A percentile compares a stretch with the other conserved stretches of the same genome.
phyloP scores from a whole-genome alignment of 129 eudicot genomes.

The Flaveria robusta region DNA sequence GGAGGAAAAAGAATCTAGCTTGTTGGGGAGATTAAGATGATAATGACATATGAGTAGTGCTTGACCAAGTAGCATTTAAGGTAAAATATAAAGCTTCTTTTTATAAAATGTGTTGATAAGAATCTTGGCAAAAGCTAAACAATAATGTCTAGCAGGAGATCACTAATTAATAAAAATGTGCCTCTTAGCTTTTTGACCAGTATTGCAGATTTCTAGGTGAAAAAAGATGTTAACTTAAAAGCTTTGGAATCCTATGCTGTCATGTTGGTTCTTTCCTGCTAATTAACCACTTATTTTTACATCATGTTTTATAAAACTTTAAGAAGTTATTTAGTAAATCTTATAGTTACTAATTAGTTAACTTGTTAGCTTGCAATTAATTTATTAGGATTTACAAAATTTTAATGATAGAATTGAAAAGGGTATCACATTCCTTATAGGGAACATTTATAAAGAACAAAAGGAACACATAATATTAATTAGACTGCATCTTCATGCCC shows the following conservation, averaged over 20 bases:
- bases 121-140: slow-evolving; percentile 87
- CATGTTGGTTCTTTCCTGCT: slow-evolving; percentile 25
- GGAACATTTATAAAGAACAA: slow-evolving; percentile 10
- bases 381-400: not conserved
- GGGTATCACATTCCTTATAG: not conserved
- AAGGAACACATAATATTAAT: slow-evolving; percentile 40
- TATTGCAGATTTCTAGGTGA: slow-evolving; percentile 46
- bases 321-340: not conserved
- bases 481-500: slow-evolving; percentile 38
- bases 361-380: not conserved
- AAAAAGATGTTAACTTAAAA: slow-evolving; percentile 46
- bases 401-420: not conserved
- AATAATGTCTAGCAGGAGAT: slow-evolving; percentile 72
- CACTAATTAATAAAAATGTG: slow-evolving; percentile 52
- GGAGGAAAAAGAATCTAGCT: slow-evolving; percentile 25
- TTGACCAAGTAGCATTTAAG: slow-evolving; percentile 59
- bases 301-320: not conserved
- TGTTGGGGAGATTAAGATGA: slow-evolving; percentile 32
- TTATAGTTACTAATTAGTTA: slow-evolving; percentile 12
- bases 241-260: slow-evolving; percentile 81
- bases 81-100: slow-evolving; percentile 66
- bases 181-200: slow-evolving; percentile 70
- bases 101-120: slow-evolving; percentile 61
- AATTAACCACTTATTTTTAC: slow-evolving; percentile 24
- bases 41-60: slow-evolving; percentile 35